A percentile compares a stretch with the other conserved stretches of the same genome.
phyloP scores from a whole-genome alignment of 106 monocot genomes.

The Phalaenopsis equestris region DNA sequence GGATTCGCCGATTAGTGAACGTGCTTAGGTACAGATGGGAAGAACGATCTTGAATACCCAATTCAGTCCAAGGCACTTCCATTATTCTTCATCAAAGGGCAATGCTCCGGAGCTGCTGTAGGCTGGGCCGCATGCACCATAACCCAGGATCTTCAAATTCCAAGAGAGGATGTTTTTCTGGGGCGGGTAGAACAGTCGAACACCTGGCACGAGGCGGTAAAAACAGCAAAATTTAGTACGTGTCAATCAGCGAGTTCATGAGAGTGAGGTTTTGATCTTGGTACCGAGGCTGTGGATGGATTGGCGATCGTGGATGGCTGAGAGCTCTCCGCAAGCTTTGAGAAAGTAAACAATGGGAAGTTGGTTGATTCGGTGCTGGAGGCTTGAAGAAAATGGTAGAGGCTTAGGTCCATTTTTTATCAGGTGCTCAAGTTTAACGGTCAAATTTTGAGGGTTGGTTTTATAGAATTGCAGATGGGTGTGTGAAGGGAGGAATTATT shows the following conservation, averaged over 20 bases:
- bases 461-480: background rate
- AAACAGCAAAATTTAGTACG: background rate
- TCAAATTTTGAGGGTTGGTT: background rate
- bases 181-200: constrained; percentile 5
- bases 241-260: constrained; percentile 7
- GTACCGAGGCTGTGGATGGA: constrained; percentile 10
- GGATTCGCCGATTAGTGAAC: constrained; percentile 5
- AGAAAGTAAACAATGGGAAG: constrained; percentile 6
- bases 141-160: constrained; percentile 10
- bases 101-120: background rate
- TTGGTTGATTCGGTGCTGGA: background rate
- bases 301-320: constrained; percentile 1
- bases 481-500: too few species aligned
- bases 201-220: background rate
- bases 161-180: constrained; percentile 11
- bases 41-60: constrained; percentile 14
- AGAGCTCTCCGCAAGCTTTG: constrained; percentile 11
- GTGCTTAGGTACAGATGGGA: background rate
- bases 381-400: constrained; percentile 10
- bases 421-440: background rate
- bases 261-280: constrained; percentile 2
- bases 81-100: constrained; percentile 12
- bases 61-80: constrained; percentile 1
- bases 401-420: constrained; percentile 4
- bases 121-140: background rate